Evolutionary conservation across 1,139 yeast species (phyloP).

Genomic region (Sugiyamaella xylanicola): DNA sequence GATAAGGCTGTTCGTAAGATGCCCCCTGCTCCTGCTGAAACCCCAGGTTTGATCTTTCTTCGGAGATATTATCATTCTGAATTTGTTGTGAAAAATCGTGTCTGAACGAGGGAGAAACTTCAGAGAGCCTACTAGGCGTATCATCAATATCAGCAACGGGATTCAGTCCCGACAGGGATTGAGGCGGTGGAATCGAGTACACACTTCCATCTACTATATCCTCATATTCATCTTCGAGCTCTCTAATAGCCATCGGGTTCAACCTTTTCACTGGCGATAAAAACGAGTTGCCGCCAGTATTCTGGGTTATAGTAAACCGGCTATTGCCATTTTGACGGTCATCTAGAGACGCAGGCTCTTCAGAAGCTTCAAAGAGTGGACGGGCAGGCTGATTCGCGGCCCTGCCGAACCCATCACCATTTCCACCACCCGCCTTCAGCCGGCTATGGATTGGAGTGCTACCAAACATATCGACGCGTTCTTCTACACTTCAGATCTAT

Average conservation of each 20-base stretch:
- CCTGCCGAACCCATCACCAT: conserved; percentile 21
- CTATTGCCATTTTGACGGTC: too few relatives aligned
- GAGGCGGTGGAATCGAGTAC: conserved; percentile 13
- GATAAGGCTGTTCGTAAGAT: background rate
- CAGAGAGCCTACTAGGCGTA: conserved; percentile 4
- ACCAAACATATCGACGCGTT: conserved; percentile 16
- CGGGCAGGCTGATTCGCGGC: conserved; percentile 20
- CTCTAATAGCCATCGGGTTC: conserved; percentile 14
- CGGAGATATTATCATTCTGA: background rate
- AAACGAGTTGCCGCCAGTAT: background rate
- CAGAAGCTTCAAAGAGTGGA: conserved; percentile 1
- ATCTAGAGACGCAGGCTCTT: too few relatives aligned
- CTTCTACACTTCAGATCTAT: too few relatives aligned
- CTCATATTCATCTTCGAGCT: conserved; percentile 20
- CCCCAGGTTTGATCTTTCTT: too few relatives aligned
- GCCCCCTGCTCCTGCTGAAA: background rate
- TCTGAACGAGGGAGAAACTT: conserved; percentile 3
- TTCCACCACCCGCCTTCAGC: conserved; percentile 16
- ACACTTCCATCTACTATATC: conserved; percentile 19
- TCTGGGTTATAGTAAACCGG: background rate
- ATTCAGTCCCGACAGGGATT: background rate
- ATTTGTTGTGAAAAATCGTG: background rate
- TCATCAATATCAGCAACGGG: background rate
- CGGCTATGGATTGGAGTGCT: conserved; percentile 17
- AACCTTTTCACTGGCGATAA: conserved; percentile 9